Base-by-base conservation (phyloP, 2,329 filamentous ascomycete species). In the Penicillium sp. region DNA sequence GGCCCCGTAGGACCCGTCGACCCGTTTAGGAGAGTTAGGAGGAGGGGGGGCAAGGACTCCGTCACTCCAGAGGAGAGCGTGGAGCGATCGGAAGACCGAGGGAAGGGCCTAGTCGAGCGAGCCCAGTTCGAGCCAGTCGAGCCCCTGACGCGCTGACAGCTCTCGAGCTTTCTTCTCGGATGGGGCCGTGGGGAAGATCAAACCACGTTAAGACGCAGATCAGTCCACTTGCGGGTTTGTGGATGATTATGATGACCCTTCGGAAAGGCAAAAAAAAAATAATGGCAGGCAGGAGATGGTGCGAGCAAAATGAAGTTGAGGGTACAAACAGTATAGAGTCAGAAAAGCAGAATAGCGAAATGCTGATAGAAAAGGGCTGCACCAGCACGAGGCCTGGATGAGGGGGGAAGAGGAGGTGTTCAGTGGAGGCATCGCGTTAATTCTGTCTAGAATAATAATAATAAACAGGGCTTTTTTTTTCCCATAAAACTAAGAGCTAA, bases 141-240 rank as follows among this genome's bases (percentile, higher is more conserved):
- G 63, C 71, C 73, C 73, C 73, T 75, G 71, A 75, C 71, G 70
- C 72, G 71, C 68, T 75, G 73, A 75, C 73, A 75, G 73, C 71
- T 75, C 70, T 74, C 57, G 64, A 70, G 65, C 65, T 71, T 42
- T 14, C 45, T 30, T 66, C 64, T 63, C 51, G 62, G 54, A 63
- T 59, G 65, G 64, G 58, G 58, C 63, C 60, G 68, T 66, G 65
- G 66, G 68, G 65, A 65, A 68, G 68, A 70, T 70, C 68, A 70
- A 54, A 68, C 64, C 57, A 65, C 68, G 59, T 68, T 66, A 59
- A 55, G 61, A 62, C 63, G 66, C 66, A 68, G 65, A 70, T 70
- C 66, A 70, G 64, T 61, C 68, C 68, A 68, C 68, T 54, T 26
- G 42, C 28, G 28, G 38, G 53, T 22, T 25, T 26, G 2, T 6